phyloP scores from a whole-genome alignment of 176 grass and related monocot species.

The Oryza meyeriana region DNA sequence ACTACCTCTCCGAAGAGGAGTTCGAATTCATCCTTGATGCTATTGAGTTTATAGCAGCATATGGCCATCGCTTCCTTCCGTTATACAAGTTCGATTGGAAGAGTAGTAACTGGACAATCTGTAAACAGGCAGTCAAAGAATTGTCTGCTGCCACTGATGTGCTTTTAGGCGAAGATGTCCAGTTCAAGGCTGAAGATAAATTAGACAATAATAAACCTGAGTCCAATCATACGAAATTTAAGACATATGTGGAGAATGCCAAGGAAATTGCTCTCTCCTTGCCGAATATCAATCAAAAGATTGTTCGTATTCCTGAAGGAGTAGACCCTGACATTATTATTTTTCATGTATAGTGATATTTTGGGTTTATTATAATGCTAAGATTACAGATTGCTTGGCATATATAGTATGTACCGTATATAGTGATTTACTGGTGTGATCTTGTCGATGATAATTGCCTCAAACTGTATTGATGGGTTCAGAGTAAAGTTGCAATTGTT shows the following conservation, averaged over 20 bases:
- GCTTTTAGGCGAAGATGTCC: not conserved
- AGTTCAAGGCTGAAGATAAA: slow-evolving; percentile 7
- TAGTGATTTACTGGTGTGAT: too few species aligned
- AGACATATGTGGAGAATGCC: slow-evolving; percentile 56
- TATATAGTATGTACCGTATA: too few species aligned
- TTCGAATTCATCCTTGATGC: slow-evolving; percentile 56
- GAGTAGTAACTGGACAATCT: slow-evolving; percentile 65
- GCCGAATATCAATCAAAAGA: slow-evolving; percentile 16
- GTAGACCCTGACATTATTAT: slow-evolving; percentile 49
- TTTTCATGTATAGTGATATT: slow-evolving; percentile 45
- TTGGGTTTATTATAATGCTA: not conserved
- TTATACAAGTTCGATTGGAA: slow-evolving; percentile 72
- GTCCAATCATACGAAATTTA: slow-evolving; percentile 7
- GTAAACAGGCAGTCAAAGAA: slow-evolving; percentile 27
- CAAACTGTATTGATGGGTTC: too few species aligned
- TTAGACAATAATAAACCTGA: not conserved
- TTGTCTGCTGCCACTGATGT: not conserved
- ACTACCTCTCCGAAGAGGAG: slow-evolving; percentile 70
- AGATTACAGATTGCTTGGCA: too few species aligned
- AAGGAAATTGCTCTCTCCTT: slow-evolving; percentile 46
- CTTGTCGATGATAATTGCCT: too few species aligned
- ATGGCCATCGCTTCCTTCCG: slow-evolving; percentile 63
- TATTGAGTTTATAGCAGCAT: slow-evolving; percentile 53
- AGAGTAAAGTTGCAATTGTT: not conserved
- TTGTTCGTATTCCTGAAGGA: slow-evolving; percentile 30